Evolutionary conservation across 345 rosid species (phyloP), one percentile per base, ranked within the genome.

Genomic region (Brassica incana): DNA sequence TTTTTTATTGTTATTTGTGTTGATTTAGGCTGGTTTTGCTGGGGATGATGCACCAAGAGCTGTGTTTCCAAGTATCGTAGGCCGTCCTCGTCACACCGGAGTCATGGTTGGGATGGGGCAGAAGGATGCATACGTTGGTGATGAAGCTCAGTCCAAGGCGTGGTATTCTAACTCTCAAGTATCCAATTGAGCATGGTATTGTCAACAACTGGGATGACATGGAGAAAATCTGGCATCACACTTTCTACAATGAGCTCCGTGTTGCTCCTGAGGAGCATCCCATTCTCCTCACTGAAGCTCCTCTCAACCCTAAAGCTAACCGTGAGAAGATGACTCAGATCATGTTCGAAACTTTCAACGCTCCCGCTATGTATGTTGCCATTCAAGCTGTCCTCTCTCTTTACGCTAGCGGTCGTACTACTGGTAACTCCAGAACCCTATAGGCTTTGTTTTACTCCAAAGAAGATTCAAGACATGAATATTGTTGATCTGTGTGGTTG

Each of bases 301-400:
- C 95, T 82, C 86, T 92, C 71, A 92, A 90, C 75, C 97, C 97
- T 30, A 92, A 92, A 80, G 97, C 97, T 70, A 92, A 92, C 80
- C 95, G 95, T 79, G 97, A 92, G 87, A 92, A 92, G 89, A 92
- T 92, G 97, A 92, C 94, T 58, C 97, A 92, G 64, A 92, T 90
- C 77, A 91, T 91, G 97, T 91, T 91, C 67, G 97, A 91, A 85
- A 91, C 97, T 54, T 91, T 91, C 80, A 91, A 90, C 52, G 77
- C 94, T 30, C 97, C 93, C 15, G 95, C 95, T 20, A 92, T 92
- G 93, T 90, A 92, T 77, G 97, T 92, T 0, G 94, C 95, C 38
- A 92, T 90, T 69, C 97, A 92, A 86, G 97, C 95, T 15, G 97
- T 92, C 70, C 86, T 91, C 30, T 93, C 98, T 27, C 86, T 91